phyloP scores from a whole-genome alignment of 2,329 filamentous ascomycete species.

The Cladorrhinum sp. region DNA sequence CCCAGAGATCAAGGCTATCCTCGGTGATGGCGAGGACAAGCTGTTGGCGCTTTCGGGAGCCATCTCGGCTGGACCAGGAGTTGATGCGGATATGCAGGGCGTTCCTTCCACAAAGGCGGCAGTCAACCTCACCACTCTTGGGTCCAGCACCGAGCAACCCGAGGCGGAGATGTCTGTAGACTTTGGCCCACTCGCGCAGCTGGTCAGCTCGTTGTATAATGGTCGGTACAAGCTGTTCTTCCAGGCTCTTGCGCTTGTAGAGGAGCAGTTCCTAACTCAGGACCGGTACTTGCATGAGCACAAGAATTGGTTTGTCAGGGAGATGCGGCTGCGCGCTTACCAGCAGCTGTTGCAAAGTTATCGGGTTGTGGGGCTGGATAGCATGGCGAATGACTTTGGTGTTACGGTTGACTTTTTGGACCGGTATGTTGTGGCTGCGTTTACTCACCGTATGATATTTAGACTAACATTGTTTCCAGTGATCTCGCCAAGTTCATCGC shows the following conservation, averaged over 20 bases:
- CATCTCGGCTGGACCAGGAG: slow-evolving; percentile 75
- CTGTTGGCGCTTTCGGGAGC: slow-evolving; percentile 77
- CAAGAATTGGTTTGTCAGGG: slow-evolving; percentile 93
- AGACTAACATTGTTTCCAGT: slow-evolving; percentile 42
- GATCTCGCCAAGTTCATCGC: slow-evolving; percentile 98
- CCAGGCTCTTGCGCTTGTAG: slow-evolving; percentile 79
- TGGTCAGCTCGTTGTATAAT: slow-evolving; percentile 88
- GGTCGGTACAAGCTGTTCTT: slow-evolving; percentile 96
- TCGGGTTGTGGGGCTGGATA: slow-evolving; percentile 91
- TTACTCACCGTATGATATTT: background rate
- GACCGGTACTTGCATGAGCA: slow-evolving; percentile 96
- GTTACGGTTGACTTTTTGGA: slow-evolving; percentile 96
- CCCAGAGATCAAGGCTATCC: slow-evolving; percentile 94
- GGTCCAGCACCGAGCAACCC: slow-evolving; percentile 64
- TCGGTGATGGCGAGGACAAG: slow-evolving; percentile 86
- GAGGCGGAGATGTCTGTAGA: slow-evolving; percentile 81
- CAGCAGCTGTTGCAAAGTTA: slow-evolving; percentile 97
- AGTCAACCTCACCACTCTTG: slow-evolving; percentile 85
- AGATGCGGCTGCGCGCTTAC: slow-evolving; percentile 96
- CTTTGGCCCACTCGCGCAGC: slow-evolving; percentile 80
- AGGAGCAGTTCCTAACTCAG: slow-evolving; percentile 89
- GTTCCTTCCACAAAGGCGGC: slow-evolving; percentile 54
- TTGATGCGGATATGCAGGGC: slow-evolving; percentile 74
- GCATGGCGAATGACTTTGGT: slow-evolving; percentile 96
- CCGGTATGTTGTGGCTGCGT: slow-evolving; percentile 57